Conservation (phyloP, 495 filamentous ascomycete genomes). For the Peziza echinospora region DNA sequence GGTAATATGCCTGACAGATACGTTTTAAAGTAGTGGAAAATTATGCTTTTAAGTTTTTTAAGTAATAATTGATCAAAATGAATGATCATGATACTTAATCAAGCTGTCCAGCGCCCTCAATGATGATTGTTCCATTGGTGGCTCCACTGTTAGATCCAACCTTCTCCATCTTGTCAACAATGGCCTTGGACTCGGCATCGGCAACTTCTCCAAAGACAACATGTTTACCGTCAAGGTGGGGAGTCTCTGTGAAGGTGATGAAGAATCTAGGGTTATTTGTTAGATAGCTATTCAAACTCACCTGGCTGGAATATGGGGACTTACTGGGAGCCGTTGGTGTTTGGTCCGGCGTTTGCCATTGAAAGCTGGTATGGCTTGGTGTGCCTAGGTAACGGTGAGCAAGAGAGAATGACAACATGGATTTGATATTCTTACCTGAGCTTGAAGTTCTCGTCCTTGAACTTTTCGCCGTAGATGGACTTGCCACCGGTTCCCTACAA, state of each 20-base stretch:
- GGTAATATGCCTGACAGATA: no score
- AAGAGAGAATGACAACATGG: background rate
- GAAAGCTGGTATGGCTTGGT: constrained; percentile 41
- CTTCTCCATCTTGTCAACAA: constrained; percentile 52
- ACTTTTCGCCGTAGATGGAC: constrained; percentile 78
- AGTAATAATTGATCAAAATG: no score
- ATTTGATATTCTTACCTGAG: constrained; percentile 19
- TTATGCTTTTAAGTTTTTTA: no score
- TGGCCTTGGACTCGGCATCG: constrained; percentile 34
- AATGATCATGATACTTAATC: no score
- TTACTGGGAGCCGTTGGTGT: constrained; percentile 29
- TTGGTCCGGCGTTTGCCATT: constrained; percentile 65
- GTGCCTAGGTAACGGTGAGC: constrained; percentile 24
- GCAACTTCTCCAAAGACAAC: constrained; percentile 65
- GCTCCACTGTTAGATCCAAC: constrained; percentile 1
- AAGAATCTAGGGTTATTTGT: constrained; percentile 14
- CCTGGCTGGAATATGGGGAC: background rate
- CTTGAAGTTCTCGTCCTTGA: constrained; percentile 58
- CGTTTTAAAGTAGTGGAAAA: no score
- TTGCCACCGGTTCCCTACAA: constrained; percentile 57
- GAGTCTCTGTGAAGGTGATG: constrained; percentile 34
- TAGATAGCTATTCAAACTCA: background rate
- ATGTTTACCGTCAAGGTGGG: constrained; percentile 58
- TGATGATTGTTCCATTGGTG: constrained; percentile 11
- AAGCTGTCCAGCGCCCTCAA: constrained; percentile 4